These are phyloP conservation scores for Aureobasidium pullulans DNA, from an alignment of 2,329 filamentous ascomycete species.

Conservation along the genomic window DNA sequence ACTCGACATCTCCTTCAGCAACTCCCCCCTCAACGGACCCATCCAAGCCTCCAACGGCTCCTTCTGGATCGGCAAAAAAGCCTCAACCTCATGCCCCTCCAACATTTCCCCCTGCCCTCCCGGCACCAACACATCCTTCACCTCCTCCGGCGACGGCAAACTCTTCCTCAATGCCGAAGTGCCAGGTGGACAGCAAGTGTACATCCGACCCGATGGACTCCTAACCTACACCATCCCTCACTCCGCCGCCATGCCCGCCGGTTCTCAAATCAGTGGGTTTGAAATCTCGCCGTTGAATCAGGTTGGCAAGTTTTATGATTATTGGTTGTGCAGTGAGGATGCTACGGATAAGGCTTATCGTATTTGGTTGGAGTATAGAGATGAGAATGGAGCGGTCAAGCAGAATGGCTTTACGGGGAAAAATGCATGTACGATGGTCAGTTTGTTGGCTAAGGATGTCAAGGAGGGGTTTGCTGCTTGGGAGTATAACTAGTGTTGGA, in stretches of 20 bases:
- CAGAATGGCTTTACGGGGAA: constrained; percentile 17
- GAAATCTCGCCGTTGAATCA: constrained; percentile 9
- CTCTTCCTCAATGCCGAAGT: constrained; percentile 22
- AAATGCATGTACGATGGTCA: constrained; percentile 19
- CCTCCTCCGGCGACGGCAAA: constrained; percentile 12
- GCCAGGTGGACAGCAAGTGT: constrained; percentile 26
- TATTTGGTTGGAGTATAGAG: constrained; percentile 7
- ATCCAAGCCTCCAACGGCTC: constrained; percentile 21
- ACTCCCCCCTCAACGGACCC: constrained; percentile 7
- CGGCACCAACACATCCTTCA: constrained; percentile 17
- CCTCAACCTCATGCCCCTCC: constrained; percentile 26
- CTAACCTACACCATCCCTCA: constrained; percentile 26
- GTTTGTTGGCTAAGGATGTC: constrained; percentile 18
- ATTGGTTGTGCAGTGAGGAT: constrained; percentile 17
- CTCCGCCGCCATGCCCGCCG: constrained; percentile 22
- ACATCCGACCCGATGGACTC: constrained; percentile 24
- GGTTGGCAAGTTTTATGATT: constrained; percentile 16
- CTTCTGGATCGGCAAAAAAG: constrained; percentile 25
- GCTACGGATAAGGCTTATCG: constrained; percentile 18
- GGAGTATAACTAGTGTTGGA: constrained; percentile 21
- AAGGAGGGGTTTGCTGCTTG: constrained; percentile 17
- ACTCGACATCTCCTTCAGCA: constrained; percentile 14
- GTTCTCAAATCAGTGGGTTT: constrained; percentile 23
- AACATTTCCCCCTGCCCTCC: constrained; percentile 20
- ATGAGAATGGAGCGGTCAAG: constrained; percentile 18